Evolutionary conservation across 176 grass and related monocot species (phyloP).

Genomic region (Thalia dealbata): DNA sequence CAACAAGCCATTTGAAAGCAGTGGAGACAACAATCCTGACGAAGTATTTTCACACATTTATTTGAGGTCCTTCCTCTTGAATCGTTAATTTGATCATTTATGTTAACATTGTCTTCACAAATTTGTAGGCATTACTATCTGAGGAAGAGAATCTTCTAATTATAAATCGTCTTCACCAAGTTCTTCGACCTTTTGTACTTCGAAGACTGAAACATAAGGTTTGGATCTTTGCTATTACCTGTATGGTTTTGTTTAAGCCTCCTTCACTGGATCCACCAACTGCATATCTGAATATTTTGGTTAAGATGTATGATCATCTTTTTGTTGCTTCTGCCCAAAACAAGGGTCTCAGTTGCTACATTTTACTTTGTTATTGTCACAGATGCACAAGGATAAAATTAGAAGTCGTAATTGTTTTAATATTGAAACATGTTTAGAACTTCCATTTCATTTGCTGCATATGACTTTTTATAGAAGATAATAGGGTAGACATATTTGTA

Average conservation of each 20-base stretch:
- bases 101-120: slow-evolving; percentile 13
- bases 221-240: slow-evolving; percentile 11
- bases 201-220: slow-evolving; percentile 99
- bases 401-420: no score
- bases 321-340: neutral
- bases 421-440: no score
- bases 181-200: slow-evolving; percentile 99
- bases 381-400: no score
- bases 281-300: neutral
- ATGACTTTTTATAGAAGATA: no score
- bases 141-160: slow-evolving; percentile 99
- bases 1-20: slow-evolving; percentile 95
- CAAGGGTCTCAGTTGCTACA: no score
- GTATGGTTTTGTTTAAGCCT: neutral
- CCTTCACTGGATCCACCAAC: no score
- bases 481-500: neutral
- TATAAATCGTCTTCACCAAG: slow-evolving; percentile 99
- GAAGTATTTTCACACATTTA: slow-evolving; percentile 24
- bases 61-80: slow-evolving; percentile 13
- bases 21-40: slow-evolving; percentile 74
- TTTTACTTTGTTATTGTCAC: no score
- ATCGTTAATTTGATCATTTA: slow-evolving; percentile 9
- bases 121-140: slow-evolving; percentile 80
- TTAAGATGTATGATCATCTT: no score
- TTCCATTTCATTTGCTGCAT: no score